phyloP scores from a whole-genome alignment of 228 moss, liverwort and hornwort genomes.

The Sphagnum fallax region DNA sequence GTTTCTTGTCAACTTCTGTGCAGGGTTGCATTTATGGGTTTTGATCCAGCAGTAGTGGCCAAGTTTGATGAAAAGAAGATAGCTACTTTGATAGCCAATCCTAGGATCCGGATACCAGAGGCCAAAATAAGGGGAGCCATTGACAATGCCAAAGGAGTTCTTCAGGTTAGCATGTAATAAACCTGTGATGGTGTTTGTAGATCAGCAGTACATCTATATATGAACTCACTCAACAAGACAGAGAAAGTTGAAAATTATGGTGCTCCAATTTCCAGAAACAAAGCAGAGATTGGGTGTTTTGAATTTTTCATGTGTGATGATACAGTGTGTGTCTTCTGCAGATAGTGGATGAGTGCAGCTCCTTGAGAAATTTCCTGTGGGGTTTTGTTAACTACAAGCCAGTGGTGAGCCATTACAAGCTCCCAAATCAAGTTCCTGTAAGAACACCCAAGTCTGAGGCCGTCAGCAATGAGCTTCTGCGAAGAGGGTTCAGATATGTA shows the following conservation, averaged over 20 bases:
- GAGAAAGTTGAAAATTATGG: too few relatives aligned
- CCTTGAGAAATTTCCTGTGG: conserved; percentile 78
- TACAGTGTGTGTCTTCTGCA: conserved; percentile 11
- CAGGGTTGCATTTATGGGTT: conserved; percentile 63
- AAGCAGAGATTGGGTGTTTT: background rate
- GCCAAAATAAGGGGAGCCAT: conserved; percentile 72
- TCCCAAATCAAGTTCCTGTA: conserved; percentile 76
- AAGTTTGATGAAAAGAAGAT: conserved; percentile 72
- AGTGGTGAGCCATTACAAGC: conserved; percentile 54
- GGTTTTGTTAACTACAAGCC: conserved; percentile 83
- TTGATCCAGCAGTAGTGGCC: conserved; percentile 63
- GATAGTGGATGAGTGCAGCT: conserved; percentile 71
- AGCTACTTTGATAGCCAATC: conserved; percentile 43
- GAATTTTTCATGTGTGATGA: background rate
- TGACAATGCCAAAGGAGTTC: conserved; percentile 71
- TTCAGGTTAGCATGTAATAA: conserved; percentile 35
- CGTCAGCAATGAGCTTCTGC: conserved; percentile 75
- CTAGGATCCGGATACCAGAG: conserved; percentile 69
- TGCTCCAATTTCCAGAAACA: too few relatives aligned
- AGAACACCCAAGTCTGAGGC: conserved; percentile 82
- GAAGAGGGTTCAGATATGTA: conserved; percentile 79
- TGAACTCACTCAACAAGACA: too few relatives aligned
- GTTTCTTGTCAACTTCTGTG: background rate
- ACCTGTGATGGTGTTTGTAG: too few relatives aligned
- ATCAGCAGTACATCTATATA: too few relatives aligned